Base-by-base conservation (phyloP, 169 alveolate genomes). In the Condylostoma magnum region DNA sequence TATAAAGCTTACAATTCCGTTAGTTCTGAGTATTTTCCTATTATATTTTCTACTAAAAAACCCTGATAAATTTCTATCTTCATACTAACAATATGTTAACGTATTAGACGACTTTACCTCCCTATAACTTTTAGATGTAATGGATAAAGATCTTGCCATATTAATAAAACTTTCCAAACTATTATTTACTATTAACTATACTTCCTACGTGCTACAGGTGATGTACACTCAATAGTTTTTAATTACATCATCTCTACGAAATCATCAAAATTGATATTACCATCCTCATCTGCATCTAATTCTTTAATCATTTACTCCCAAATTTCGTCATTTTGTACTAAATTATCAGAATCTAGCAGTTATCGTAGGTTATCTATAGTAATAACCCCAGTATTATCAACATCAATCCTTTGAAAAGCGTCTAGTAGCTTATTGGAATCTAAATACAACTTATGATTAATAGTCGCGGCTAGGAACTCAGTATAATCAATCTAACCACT, bases 401-500 rank as follows among this genome's bases (percentile, higher is more conserved):
- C 54, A 58, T 85, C 95, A 46, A 84, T 79, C 25, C 77, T 44
- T 34, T 69, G 37, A 63, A 89, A 89, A 12, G 91, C 89, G 25
- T 85, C 84, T 60, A 37, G 43, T 22, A 90, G 38, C 44, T 76
- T 83, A n/a, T 77, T 84, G 46, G 76, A 75, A n/a, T 83, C 55
- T 5, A 85, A 56, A 58, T 80, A 79, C 30, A 72, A 63, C 37
- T 65, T 56, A 25, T 69, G 15, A 48, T 74, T 82, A 73, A 90
- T 71, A 5, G 85, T 76, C 2, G 94, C 89, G 30, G 89, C 82
- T 50, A 85, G 78, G 65, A 85, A 90, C 50, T 83, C 91, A 47
- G 94, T 85, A 72, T 88, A 89, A 46, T 89, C 91, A 37, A 92
- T 85, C 20, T 66, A 67, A 5, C 91, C 87, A 33, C 72, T 57